Evolutionary conservation across 352 stramenopile genomes (phyloP).

Genomic region (Phytopythium cucurbitacearum): DNA sequence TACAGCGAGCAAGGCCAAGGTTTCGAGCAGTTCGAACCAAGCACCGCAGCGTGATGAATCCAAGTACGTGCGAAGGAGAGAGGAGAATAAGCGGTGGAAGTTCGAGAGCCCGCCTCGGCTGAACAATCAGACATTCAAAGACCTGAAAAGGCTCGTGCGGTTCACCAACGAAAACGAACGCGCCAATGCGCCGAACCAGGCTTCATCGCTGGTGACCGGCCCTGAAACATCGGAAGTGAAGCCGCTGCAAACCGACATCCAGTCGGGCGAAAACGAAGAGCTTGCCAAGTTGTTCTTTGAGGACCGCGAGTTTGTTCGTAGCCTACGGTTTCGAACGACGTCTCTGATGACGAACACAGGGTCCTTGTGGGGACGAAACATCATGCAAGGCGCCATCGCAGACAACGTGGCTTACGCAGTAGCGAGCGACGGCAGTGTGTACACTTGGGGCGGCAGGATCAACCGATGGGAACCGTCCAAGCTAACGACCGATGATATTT

Average conservation of each 20-base stretch:
- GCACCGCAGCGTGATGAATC: neutral
- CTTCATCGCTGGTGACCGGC: slow-evolving; percentile 1
- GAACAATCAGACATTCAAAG: slow-evolving; percentile 28
- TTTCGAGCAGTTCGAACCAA: neutral
- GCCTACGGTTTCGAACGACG: slow-evolving; percentile 58
- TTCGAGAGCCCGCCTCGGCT: slow-evolving; percentile 60
- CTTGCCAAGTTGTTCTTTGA: slow-evolving; percentile 66
- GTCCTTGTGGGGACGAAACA: slow-evolving; percentile 85
- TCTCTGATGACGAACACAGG: slow-evolving; percentile 87
- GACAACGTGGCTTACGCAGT: slow-evolving; percentile 88
- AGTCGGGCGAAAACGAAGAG: slow-evolving; percentile 37
- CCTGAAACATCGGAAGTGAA: slow-evolving; percentile 23
- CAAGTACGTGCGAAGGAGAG: slow-evolving; percentile 52
- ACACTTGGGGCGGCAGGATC: slow-evolving; percentile 85
- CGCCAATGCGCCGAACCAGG: neutral
- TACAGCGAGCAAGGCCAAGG: too few species aligned
- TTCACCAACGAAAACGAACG: neutral
- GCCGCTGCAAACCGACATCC: slow-evolving; percentile 11
- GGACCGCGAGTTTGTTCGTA: slow-evolving; percentile 58
- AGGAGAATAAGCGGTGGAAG: slow-evolving; percentile 68
- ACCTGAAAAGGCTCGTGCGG: slow-evolving; percentile 12
- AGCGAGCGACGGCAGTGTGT: slow-evolving; percentile 78
- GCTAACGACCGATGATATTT: slow-evolving; percentile 12
- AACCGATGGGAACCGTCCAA: slow-evolving; percentile 32
- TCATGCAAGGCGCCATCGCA: slow-evolving; percentile 70